These are phyloP conservation scores for Clitopilus passeckerianus DNA, from an alignment of 768 basidiomycete genomes.

Conservation along the genomic window DNA sequence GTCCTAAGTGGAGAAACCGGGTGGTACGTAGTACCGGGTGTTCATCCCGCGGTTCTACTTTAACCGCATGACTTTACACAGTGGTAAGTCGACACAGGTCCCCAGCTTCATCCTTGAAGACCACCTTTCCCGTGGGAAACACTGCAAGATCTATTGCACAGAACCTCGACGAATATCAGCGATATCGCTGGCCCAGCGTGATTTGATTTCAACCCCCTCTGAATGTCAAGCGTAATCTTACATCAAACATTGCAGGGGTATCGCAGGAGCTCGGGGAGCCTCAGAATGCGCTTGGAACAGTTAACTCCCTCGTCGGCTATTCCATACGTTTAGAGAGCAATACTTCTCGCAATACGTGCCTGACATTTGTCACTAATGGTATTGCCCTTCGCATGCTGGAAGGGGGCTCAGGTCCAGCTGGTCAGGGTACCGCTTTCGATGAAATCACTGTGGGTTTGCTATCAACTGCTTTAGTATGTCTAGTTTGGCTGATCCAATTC, in stretches of 20 bases:
- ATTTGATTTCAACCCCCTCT: slow-evolving; percentile 7
- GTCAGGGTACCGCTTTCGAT: slow-evolving; percentile 79
- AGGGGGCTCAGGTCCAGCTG: slow-evolving; percentile 62
- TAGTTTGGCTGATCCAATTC: not conserved
- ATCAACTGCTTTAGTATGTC: not conserved
- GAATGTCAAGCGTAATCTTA: slow-evolving; percentile 2
- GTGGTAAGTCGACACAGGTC: slow-evolving; percentile 96
- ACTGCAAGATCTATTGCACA: slow-evolving; percentile 91
- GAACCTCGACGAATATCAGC: slow-evolving; percentile 96
- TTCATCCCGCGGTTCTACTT: not conserved
- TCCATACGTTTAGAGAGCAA: slow-evolving; percentile 91
- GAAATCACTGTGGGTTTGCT: slow-evolving; percentile 73
- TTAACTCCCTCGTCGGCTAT: slow-evolving; percentile 83
- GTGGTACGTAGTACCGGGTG: slow-evolving; percentile 22
- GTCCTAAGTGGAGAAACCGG: slow-evolving; percentile 64
- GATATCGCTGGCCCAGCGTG: slow-evolving; percentile 87
- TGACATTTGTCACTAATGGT: slow-evolving; percentile 89
- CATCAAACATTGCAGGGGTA: slow-evolving; percentile 40
- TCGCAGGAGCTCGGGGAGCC: slow-evolving; percentile 89
- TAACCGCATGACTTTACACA: slow-evolving; percentile 22
- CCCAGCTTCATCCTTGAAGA: slow-evolving; percentile 93
- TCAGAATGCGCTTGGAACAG: slow-evolving; percentile 70
- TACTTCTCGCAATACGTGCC: slow-evolving; percentile 69
- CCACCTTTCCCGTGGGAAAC: slow-evolving; percentile 70
- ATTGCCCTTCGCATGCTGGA: slow-evolving; percentile 98